phyloP scores from a whole-genome alignment of 345 rosid genomes.

The Adansonia digitata region DNA sequence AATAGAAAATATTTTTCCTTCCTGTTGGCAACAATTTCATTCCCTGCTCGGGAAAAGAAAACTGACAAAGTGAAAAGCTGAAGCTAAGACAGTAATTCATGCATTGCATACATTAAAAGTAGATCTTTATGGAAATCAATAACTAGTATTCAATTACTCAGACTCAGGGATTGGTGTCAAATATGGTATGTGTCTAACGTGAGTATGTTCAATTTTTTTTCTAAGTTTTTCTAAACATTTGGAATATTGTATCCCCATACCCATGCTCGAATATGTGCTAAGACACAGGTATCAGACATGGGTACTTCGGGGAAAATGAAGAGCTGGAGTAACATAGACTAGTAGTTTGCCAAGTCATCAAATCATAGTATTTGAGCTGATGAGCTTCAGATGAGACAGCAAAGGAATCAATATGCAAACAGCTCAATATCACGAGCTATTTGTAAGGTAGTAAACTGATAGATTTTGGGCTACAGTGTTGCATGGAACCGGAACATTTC shows the following conservation, averaged over 20 bases:
- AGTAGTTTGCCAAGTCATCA: not conserved
- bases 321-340: too few relatives aligned
- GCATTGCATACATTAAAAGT: not conserved
- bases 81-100: not conserved
- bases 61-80: not conserved
- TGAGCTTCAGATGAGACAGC: not conserved
- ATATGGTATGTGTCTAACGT: too few relatives aligned
- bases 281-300: too few relatives aligned
- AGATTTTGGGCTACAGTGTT: not conserved
- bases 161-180: too few relatives aligned
- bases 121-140: not conserved
- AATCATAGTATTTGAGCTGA: not conserved
- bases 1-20: constrained; percentile 19
- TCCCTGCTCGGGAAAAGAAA: constrained; percentile 9
- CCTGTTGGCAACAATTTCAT: constrained; percentile 19
- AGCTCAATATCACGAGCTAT: not conserved
- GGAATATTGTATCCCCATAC: too few relatives aligned
- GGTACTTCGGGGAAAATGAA: too few relatives aligned
- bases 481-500: not conserved
- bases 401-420: not conserved
- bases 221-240: too few relatives aligned
- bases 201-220: too few relatives aligned
- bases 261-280: too few relatives aligned
- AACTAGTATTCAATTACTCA: too few relatives aligned
- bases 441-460: not conserved